Evolutionary conservation across 2,329 filamentous ascomycete genomes (phyloP).

Genomic region (Phialocephala subalpina): DNA sequence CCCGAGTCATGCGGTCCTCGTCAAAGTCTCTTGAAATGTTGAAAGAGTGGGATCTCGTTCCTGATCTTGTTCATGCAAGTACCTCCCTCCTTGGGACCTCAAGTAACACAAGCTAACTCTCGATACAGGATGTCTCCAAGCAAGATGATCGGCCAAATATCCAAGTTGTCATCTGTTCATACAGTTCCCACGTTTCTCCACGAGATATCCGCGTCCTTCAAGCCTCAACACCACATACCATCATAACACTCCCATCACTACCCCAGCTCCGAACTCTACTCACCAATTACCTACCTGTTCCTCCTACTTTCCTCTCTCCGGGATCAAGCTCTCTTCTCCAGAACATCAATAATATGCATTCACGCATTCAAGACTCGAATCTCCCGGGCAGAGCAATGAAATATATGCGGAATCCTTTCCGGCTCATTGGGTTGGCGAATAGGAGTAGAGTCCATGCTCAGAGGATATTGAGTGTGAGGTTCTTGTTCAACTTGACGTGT

Average conservation of each 20-base stretch:
- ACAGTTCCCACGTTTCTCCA: slow-evolving; percentile 11
- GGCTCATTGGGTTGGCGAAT: neutral
- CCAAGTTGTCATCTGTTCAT: slow-evolving; percentile 25
- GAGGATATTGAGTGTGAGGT: neutral
- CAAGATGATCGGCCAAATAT: slow-evolving; percentile 8
- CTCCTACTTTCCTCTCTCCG: neutral
- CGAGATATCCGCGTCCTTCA: slow-evolving; percentile 16
- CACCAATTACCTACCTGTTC: neutral
- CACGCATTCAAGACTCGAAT: neutral
- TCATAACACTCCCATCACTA: neutral
- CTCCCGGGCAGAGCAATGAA: neutral
- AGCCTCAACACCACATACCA: slow-evolving; percentile 3
- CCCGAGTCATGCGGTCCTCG: neutral
- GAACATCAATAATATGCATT: neutral
- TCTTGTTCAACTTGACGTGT: slow-evolving; percentile 1
- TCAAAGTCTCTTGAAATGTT: neutral
- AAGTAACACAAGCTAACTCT: neutral
- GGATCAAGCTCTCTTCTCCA: neutral
- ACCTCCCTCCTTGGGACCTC: neutral
- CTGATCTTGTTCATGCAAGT: neutral
- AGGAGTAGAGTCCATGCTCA: neutral
- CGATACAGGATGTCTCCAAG: neutral
- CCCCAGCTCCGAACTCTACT: neutral
- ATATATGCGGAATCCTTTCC: neutral
- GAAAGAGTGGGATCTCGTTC: neutral